These are phyloP conservation scores for Cornus kousa DNA, from an alignment of 148 eudicot species.

Conservation along the genomic window DNA sequence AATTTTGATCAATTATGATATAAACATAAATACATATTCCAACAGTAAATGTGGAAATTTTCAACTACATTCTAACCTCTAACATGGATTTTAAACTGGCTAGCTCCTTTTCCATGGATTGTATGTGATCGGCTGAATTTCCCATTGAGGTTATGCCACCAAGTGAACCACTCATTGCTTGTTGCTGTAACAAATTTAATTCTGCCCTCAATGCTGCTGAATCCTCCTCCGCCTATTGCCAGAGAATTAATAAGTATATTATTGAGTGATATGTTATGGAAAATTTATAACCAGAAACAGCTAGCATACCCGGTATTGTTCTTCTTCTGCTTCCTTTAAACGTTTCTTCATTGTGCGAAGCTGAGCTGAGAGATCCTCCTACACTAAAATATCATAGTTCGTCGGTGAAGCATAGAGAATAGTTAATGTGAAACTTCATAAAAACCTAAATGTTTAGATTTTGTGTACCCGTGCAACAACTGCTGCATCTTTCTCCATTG, in stretches of 20 bases:
- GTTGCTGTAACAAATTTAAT: constrained; percentile 80
- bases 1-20: constrained; percentile 17
- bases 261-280: not conserved
- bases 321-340: constrained; percentile 94
- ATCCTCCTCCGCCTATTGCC: constrained; percentile 92
- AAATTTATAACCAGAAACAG: not conserved
- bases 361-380: constrained; percentile 96
- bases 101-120: constrained; percentile 75
- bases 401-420: constrained; percentile 15
- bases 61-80: constrained; percentile 46
- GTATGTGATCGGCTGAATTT: constrained; percentile 57
- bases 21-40: constrained; percentile 5
- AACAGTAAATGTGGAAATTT: not conserved
- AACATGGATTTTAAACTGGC: constrained; percentile 64
- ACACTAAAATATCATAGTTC: constrained; percentile 34
- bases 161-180: constrained; percentile 53
- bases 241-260: constrained; percentile 22
- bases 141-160: constrained; percentile 49
- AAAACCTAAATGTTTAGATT: not conserved
- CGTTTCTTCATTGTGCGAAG: constrained; percentile 79
- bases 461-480: constrained; percentile 87
- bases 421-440: not conserved
- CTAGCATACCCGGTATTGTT: constrained; percentile 80
- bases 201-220: constrained; percentile 92
- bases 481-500: constrained; percentile 99